phyloP scores from a whole-genome alignment of 768 basidiomycete species.

The Lactarius sanguifluus region DNA sequence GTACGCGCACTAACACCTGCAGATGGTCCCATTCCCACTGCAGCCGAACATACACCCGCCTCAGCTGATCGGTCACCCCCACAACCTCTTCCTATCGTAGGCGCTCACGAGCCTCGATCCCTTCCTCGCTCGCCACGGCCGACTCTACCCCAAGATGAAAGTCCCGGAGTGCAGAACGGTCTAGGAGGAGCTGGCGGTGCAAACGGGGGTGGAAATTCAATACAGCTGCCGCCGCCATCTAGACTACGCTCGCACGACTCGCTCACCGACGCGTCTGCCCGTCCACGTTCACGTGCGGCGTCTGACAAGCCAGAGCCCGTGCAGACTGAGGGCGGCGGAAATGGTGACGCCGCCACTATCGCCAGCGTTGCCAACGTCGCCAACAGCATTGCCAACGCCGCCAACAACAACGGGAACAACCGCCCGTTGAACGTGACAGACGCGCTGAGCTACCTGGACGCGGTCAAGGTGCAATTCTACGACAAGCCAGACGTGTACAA shows the following conservation, averaged over 20 bases:
- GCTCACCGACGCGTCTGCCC: conserved; percentile 15
- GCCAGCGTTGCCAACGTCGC: not conserved
- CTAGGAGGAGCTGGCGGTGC: not conserved
- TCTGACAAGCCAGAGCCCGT: conserved; percentile 21
- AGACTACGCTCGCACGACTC: conserved; percentile 25
- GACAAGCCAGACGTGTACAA: conserved; percentile 94
- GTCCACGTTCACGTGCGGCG: conserved; percentile 23
- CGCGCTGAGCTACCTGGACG: conserved; percentile 90
- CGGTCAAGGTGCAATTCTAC: conserved; percentile 88
- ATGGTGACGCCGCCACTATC: not conserved
- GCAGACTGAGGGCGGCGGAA: not conserved
- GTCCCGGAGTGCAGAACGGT: not conserved
- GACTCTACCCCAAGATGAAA: conserved; percentile 4
- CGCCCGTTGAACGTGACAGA: conserved; percentile 90
- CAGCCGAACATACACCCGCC: conserved; percentile 8
- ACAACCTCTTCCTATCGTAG: conserved; percentile 12
- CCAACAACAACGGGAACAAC: conserved; percentile 35
- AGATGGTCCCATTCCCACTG: not conserved
- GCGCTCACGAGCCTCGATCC: conserved; percentile 18
- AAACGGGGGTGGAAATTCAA: not conserved
- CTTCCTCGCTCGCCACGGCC: conserved; percentile 20
- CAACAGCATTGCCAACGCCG: conserved; percentile 27
- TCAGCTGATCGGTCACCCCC: conserved; percentile 19
- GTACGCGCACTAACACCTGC: conserved; percentile 13
- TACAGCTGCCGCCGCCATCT: conserved; percentile 2